Conservation (phyloP, 2,329 filamentous ascomycete genomes). For the Trichothecium roseum region DNA sequence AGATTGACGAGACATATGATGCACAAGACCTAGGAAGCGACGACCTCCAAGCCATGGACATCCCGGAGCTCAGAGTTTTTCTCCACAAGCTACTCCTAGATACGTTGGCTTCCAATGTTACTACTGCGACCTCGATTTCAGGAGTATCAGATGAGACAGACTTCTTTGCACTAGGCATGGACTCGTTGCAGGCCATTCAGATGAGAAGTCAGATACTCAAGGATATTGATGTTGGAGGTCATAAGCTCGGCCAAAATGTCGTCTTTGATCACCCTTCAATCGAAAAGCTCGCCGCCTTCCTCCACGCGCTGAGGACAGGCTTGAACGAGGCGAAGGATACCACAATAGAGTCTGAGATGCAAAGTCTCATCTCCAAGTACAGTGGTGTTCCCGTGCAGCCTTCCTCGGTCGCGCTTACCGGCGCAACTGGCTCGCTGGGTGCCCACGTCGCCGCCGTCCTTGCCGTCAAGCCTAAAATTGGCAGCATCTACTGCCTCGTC, state of each 20-base stretch:
- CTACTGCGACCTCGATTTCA: too few relatives aligned
- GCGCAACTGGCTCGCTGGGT: slow-evolving; percentile 53
- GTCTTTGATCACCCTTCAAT: slow-evolving; percentile 47
- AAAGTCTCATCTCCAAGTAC: slow-evolving; percentile 11
- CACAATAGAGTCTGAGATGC: slow-evolving; percentile 17
- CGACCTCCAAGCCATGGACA: slow-evolving; percentile 9
- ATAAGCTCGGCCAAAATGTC: slow-evolving; percentile 41
- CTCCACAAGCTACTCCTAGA: slow-evolving; percentile 17
- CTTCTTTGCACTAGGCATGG: slow-evolving; percentile 47
- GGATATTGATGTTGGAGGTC: slow-evolving; percentile 35
- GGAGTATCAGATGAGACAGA: slow-evolving; percentile 32
- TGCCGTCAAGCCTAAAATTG: slow-evolving; percentile 42
- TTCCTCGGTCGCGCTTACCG: slow-evolving; percentile 36
- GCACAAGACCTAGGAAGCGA: background rate
- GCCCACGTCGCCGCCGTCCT: slow-evolving; percentile 48
- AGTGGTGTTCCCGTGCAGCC: background rate
- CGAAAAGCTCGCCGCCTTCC: slow-evolving; percentile 28
- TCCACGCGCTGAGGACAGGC: slow-evolving; percentile 30
- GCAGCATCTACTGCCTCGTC: slow-evolving; percentile 38
- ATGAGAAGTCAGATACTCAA: slow-evolving; percentile 41
- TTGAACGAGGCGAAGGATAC: slow-evolving; percentile 11
- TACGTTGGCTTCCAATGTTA: background rate
- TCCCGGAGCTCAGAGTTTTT: slow-evolving; percentile 20
- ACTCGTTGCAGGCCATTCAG: slow-evolving; percentile 47
- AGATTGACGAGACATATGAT: slow-evolving; percentile 30